phyloP scores from a whole-genome alignment of 192 early-diverging fungal genomes.

The Podila verticillata region DNA sequence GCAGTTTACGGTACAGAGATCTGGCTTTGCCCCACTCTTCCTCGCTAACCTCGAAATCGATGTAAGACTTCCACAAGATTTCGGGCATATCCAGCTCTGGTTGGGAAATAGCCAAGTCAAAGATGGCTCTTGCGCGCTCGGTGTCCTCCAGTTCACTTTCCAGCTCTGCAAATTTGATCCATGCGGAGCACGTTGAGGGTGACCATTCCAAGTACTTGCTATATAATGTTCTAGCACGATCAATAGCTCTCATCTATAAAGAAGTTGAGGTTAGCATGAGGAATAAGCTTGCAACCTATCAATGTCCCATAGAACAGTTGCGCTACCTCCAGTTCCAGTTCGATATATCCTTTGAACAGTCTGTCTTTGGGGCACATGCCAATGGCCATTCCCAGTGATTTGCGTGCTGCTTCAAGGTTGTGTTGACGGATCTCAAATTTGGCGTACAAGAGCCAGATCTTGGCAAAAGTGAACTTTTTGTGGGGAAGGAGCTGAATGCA shows the following conservation, averaged over 20 bases:
- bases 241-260: conserved; percentile 86
- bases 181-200: conserved; percentile 87
- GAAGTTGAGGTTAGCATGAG: neutral
- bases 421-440: conserved; percentile 88
- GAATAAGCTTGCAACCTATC: neutral
- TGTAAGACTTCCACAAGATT: conserved; percentile 97
- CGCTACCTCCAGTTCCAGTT: conserved; percentile 85
- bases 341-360: conserved; percentile 97
- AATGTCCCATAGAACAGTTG: neutral
- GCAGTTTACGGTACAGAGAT: conserved; percentile 82
- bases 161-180: conserved; percentile 97
- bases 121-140: conserved; percentile 87
- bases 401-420: conserved; percentile 79
- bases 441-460: conserved; percentile 96
- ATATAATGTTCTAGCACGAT: conserved; percentile 90
- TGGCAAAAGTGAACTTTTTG: conserved; percentile 94
- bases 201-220: conserved; percentile 92
- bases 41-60: conserved; percentile 92
- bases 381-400: conserved; percentile 78
- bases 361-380: conserved; percentile 87
- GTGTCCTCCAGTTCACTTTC: conserved; percentile 87
- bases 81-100: conserved; percentile 97
- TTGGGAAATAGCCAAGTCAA: conserved; percentile 92
- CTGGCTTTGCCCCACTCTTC: conserved; percentile 84
- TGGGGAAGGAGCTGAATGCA: conserved; percentile 92